Evolutionary conservation across 202 grass and related monocot genomes (phyloP), one percentile per base, ranked within the genome.

Genomic region (Setaria italica): DNA sequence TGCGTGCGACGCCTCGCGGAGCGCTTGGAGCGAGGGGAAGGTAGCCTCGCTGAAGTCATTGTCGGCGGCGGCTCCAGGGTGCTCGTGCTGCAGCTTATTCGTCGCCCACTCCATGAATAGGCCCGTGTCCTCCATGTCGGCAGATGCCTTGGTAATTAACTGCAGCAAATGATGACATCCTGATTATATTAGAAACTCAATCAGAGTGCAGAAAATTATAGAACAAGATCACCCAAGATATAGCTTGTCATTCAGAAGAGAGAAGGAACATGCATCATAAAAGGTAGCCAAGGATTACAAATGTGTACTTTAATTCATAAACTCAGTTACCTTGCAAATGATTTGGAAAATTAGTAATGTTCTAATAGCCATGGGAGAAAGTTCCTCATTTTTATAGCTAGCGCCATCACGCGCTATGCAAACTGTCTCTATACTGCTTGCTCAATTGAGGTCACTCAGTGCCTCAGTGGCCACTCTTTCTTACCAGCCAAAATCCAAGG

Each of bases 21-120:
- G 67, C 3, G 79, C 74, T 10, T 87, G 60, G 68, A 90, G 68
- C 1, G 88, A 87, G 50, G 75, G 85, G 75, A 90, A 90, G 17
- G 25, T 62, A 2, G 37, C 62, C 32, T 74, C 53, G 62, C 21
- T 47, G 19, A 9, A 16, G 74, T 41, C 80, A 33, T 16, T 41
- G 51, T 46, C 80, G 33, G 8, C 57, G 59, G 54, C 9, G 30
- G 33, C 9, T n/a, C 15, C 70, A 9, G 58, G 82, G 11, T 86
- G 73, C 57, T 78, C 48, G 41, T 79, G 32, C 43, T 79, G 74
- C 74, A 74, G 73, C 50, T 59, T 56, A 51, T 42, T 30, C 80
- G 80, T 17, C 62, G 76, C 80, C 80, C 85, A 84, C 39, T 84
- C 55, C 33, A 87, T 80, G 76, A 90, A 84, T 16, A 76, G 6